Percentiles rank a stretch among this genome's conserved stretches.
These are phyloP conservation scores for Populus hybrid DNA, from an alignment of 441 rosid species.

Conservation along the genomic window DNA sequence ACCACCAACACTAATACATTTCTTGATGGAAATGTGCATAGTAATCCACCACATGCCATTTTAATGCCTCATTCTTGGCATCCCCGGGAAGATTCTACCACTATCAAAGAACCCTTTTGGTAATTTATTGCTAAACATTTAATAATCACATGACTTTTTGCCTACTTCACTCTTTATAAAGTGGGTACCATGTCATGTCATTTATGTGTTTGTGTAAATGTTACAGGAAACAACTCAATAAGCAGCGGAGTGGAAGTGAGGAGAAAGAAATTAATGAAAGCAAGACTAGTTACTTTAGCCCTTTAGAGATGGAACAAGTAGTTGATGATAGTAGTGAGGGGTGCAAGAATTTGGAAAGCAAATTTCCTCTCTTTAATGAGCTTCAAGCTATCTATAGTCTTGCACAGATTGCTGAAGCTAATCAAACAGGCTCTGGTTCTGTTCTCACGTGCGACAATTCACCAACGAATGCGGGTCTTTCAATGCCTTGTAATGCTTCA, in stretches of 20 bases:
- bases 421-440: constrained; percentile 35
- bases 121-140: constrained; percentile 12
- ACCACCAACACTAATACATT: background rate
- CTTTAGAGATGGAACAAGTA: background rate
- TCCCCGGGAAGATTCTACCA: constrained; percentile 31
- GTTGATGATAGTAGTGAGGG: constrained; percentile 15
- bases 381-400: constrained; percentile 44
- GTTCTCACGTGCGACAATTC: constrained; percentile 35
- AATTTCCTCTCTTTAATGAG: constrained; percentile 31
- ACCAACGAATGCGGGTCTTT: constrained; percentile 16
- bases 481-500: constrained; percentile 9
- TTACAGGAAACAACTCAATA: constrained; percentile 29
- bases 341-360: constrained; percentile 23
- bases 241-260: background rate
- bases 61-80: constrained; percentile 29
- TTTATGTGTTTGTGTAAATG: constrained; percentile 24
- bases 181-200: constrained; percentile 9
- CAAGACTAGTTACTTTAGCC: background rate
- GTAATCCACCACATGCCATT: constrained; percentile 17
- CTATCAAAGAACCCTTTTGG: constrained; percentile 39
- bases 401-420: constrained; percentile 25
- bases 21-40: constrained; percentile 12
- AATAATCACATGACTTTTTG: background rate
- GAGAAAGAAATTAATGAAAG: constrained; percentile 17
- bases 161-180: background rate